Conservation (phyloP, 192 early-diverging fungal species). For the Phycomyces blakesleeanus region DNA sequence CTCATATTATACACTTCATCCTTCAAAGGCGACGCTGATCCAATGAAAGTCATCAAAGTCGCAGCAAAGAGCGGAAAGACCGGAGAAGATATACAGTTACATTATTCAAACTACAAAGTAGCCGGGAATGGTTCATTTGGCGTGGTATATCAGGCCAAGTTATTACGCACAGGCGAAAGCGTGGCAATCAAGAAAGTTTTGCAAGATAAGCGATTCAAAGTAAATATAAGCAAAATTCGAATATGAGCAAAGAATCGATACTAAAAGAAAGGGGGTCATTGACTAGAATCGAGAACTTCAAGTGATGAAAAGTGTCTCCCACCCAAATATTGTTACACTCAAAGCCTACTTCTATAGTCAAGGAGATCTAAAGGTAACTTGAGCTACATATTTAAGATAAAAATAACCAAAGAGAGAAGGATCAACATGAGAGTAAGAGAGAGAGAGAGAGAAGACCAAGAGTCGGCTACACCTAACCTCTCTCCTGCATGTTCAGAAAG, state of each 20-base stretch:
- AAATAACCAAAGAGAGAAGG: too few relatives aligned
- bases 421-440: neutral
- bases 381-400: neutral
- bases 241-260: neutral
- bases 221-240: slow-evolving; percentile 21
- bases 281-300: slow-evolving; percentile 83
- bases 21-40: slow-evolving; percentile 29
- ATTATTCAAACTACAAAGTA: slow-evolving; percentile 90
- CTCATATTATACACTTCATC: neutral
- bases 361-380: slow-evolving; percentile 70
- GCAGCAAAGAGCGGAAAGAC: slow-evolving; percentile 87
- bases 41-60: slow-evolving; percentile 65
- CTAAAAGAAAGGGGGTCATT: neutral
- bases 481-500: slow-evolving; percentile 45
- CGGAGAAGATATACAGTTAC: slow-evolving; percentile 80
- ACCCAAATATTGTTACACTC: slow-evolving; percentile 90
- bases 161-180: slow-evolving; percentile 74
- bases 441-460: neutral
- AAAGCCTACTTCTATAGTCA: slow-evolving; percentile 92
- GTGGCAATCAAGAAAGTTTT: slow-evolving; percentile 97
- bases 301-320: slow-evolving; percentile 87
- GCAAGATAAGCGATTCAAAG: slow-evolving; percentile 98
- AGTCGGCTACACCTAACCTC: too few relatives aligned
- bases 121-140: slow-evolving; percentile 98
- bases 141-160: slow-evolving; percentile 96